A percentile compares a stretch with the other conserved stretches of the same genome.
Evolutionary conservation across 805 yeast genomes (phyloP).

Genomic region (Wickerhamomyces mucosus): DNA sequence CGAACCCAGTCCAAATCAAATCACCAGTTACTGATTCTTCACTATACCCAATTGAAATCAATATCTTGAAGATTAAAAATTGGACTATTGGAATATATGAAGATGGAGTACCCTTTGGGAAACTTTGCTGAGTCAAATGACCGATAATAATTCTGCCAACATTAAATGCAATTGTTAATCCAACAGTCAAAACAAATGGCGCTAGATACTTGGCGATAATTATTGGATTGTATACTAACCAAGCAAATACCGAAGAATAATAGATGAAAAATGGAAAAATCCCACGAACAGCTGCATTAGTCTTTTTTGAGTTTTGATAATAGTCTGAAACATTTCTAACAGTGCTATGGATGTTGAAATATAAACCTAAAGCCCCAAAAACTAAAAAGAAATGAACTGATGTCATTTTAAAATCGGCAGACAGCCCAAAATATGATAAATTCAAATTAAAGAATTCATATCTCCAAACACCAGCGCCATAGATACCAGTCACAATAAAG

Average conservation of each 20-base stretch:
- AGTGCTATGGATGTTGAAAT: constrained; percentile 62
- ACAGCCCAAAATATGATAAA: constrained; percentile 10
- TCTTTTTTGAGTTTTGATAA: constrained; percentile 25
- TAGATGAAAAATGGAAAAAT: constrained; percentile 53
- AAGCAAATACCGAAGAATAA: constrained; percentile 18
- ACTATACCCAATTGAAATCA: constrained; percentile 21
- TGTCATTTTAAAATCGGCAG: constrained; percentile 23
- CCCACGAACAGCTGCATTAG: constrained; percentile 36
- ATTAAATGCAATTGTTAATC: constrained; percentile 66
- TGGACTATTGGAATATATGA: constrained; percentile 55
- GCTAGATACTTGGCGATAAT: constrained; percentile 28
- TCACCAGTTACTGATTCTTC: constrained; percentile 35
- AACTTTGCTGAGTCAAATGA: constrained; percentile 71
- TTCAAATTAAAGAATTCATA: constrained; percentile 27
- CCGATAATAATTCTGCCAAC: constrained; percentile 90
- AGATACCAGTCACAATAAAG: constrained; percentile 52
- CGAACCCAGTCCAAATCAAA: constrained; percentile 56
- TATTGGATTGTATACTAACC: constrained; percentile 45
- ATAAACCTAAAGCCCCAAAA: constrained; percentile 44
- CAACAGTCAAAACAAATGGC: constrained; percentile 61
- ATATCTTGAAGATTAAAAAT: constrained; percentile 20
- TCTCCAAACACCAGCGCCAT: constrained; percentile 67
- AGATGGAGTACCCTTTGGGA: constrained; percentile 68
- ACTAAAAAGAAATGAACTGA: constrained; percentile 35
- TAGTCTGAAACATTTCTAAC: constrained; percentile 46